phyloP scores from a whole-genome alignment of 106 monocot species.

The Platanthera zijinensis region DNA sequence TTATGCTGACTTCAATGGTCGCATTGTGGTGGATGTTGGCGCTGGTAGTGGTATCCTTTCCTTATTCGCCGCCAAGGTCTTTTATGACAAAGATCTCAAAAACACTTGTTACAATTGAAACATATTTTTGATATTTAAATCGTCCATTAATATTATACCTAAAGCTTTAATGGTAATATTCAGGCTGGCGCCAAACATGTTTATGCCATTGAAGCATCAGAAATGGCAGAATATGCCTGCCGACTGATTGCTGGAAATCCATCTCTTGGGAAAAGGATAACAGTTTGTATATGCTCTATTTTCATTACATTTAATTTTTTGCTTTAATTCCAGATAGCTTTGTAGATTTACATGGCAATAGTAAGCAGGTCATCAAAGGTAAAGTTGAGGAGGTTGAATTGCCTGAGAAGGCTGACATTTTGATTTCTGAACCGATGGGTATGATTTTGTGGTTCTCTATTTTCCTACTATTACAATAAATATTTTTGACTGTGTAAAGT shows the following conservation, averaged over 20 bases:
- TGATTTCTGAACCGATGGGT: constrained; percentile 99
- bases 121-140: neutral
- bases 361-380: constrained; percentile 72
- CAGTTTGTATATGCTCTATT: constrained; percentile 32
- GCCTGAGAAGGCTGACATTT: constrained; percentile 95
- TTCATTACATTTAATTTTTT: neutral
- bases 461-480: neutral
- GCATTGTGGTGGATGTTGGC: constrained; percentile 98
- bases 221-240: constrained; percentile 94
- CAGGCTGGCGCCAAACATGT: constrained; percentile 99
- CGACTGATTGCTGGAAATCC: constrained; percentile 80
- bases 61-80: constrained; percentile 92
- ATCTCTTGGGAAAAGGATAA: constrained; percentile 67
- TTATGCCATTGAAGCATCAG: constrained; percentile 95
- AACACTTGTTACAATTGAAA: neutral
- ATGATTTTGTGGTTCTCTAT: constrained; percentile 9
- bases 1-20: constrained; percentile 60
- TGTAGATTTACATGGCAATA: neutral
- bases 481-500: neutral
- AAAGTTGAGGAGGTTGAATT: constrained; percentile 89
- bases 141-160: neutral
- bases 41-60: constrained; percentile 98
- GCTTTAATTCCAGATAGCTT: neutral
- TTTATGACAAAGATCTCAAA: neutral
- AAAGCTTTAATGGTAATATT: neutral